Base-by-base conservation (phyloP, 2,329 filamentous ascomycete species). In the Endothia cerciana region DNA sequence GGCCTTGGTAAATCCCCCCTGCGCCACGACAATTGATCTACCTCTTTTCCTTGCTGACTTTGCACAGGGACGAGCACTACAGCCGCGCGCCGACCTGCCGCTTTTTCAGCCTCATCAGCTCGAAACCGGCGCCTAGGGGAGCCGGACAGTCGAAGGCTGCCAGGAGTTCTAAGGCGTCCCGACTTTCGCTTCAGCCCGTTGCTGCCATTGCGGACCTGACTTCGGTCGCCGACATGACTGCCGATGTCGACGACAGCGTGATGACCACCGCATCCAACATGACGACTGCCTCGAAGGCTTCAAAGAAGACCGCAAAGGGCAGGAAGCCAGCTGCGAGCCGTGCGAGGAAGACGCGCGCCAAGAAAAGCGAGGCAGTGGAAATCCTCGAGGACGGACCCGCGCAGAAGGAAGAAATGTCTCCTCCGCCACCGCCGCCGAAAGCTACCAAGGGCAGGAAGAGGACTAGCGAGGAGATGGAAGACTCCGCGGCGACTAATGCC, bases 1-100 rank as follows among this genome's bases (percentile, higher is more conserved):
- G 97, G 74, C 95, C 95, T 68, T 86, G 91, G 89, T 93, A 77
- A 78, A 90, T 78, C 66, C 73, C 69, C 15, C 43, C 47, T 8
- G 15, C 43, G 41, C 19, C 38, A 51, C 17, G 6, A 22, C 11
- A 36, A 4, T 62, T 60, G 45, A 47, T 41, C 62, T 49, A 51
- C 17, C 13, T 38, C 47, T 10, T 57, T 13, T n/a, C 36, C 25
- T 15, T 36, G 62, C 73, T 77, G 65, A 79, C 70, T 56, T 53
- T 11, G 19, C 56, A 38, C 66, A 94, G 91, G 74, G 89, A 96
- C 68, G 95, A 99, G 75, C 95, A 99, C 75, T 88, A 89, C 72
- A 89, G 87, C 63, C 88, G 95, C 71, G 90, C 90, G 1, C 87
- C 92, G 0, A 83, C 90, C 30, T 99, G 95, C 74, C 83, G 88